phyloP scores from a whole-genome alignment of 768 basidiomycete genomes.

The Vishniacozyma victoriae region DNA sequence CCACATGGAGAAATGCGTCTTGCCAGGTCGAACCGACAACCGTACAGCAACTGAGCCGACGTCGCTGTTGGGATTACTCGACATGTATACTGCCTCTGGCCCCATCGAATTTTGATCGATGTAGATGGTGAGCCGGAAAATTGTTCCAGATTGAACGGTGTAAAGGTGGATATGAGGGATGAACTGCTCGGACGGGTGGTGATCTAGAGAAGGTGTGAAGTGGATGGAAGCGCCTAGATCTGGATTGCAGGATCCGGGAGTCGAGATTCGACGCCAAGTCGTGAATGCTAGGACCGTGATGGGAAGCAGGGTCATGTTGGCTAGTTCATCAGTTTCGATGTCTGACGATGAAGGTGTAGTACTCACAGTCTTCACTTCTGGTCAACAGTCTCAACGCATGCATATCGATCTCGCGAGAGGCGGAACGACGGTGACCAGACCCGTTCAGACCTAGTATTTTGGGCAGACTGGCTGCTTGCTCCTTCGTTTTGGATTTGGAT shows the following conservation, averaged over 20 bases:
- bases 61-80: conserved; percentile 11
- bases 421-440: conserved; percentile 3
- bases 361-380: conserved; percentile 28
- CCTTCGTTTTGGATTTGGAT: conserved; percentile 35
- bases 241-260: conserved; percentile 19
- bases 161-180: too few species aligned
- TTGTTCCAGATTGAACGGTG: too few species aligned
- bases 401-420: conserved; percentile 7
- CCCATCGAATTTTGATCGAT: too few species aligned
- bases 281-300: conserved; percentile 29
- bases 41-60: conserved; percentile 21
- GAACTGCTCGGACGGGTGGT: too few species aligned
- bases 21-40: conserved; percentile 13
- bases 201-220: conserved; percentile 2
- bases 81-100: too few species aligned
- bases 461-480: conserved; percentile 14
- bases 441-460: too few species aligned
- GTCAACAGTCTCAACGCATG: conserved; percentile 18
- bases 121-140: too few species aligned
- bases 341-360: too few species aligned
- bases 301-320: conserved; percentile 19
- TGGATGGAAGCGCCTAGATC: conserved; percentile 25
- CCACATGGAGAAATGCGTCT: conserved; percentile 19
- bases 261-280: conserved; percentile 36
- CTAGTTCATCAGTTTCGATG: conserved; percentile 4